phyloP scores from a whole-genome alignment of 2,329 filamentous ascomycete genomes.

The Epichloe uncinata region DNA sequence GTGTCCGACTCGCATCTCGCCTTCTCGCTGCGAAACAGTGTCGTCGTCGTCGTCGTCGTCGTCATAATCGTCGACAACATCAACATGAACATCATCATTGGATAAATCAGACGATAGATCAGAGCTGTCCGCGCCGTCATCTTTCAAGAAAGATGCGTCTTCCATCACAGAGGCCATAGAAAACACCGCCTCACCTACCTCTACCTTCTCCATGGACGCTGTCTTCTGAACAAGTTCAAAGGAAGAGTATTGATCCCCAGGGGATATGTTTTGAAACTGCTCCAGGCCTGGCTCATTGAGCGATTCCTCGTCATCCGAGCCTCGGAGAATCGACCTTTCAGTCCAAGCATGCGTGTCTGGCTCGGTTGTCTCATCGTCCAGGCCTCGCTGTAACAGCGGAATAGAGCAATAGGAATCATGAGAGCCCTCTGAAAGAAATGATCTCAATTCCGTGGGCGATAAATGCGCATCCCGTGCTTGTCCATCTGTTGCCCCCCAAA shows the following conservation, averaged over 20 bases:
- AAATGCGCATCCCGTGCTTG: constrained; percentile 13
- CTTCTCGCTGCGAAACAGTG: constrained; percentile 34
- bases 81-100: neutral
- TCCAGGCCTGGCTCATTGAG: constrained; percentile 11
- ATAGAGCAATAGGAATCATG: constrained; percentile 64
- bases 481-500: constrained; percentile 3
- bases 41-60: no score
- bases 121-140: constrained; percentile 30
- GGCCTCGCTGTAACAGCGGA: constrained; percentile 59
- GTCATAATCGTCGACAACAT: no score
- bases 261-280: constrained; percentile 5
- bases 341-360: constrained; percentile 27
- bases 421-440: constrained; percentile 47
- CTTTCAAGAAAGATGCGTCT: constrained; percentile 33
- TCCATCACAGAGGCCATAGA: constrained; percentile 10
- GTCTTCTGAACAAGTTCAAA: constrained; percentile 43
- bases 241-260: constrained; percentile 27
- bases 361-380: constrained; percentile 36
- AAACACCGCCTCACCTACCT: constrained; percentile 20
- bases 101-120: neutral
- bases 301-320: constrained; percentile 27
- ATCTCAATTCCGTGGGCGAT: constrained; percentile 25
- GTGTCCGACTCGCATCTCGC: constrained; percentile 19
- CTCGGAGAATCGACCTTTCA: constrained; percentile 39
- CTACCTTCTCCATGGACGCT: constrained; percentile 34